A percentile compares a stretch with the other conserved stretches of the same genome.
Conservation (phyloP, 139 green algal genomes). For the Ulvella scutata region DNA sequence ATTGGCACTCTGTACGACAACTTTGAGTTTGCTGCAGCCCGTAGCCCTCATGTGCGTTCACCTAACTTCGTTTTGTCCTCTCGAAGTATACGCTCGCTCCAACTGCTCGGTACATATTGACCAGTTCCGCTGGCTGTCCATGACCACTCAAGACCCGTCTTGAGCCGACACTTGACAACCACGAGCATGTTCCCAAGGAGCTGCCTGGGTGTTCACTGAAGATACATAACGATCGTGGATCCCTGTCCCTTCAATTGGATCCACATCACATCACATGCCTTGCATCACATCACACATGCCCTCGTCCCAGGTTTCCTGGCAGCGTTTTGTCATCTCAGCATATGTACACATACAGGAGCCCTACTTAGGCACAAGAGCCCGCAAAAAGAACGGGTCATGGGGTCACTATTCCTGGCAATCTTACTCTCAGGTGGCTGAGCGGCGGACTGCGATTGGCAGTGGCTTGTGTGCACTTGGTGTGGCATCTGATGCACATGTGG, state of each 20-base stretch:
- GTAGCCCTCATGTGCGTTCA: conserved; percentile 42
- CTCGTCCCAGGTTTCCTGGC: not conserved
- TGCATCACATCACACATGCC: not conserved
- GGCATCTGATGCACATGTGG: conserved; percentile 40
- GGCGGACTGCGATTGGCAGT: conserved; percentile 69
- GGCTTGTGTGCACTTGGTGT: conserved; percentile 74
- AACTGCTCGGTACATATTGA: not conserved
- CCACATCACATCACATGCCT: not conserved
- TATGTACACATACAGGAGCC: conserved; percentile 25
- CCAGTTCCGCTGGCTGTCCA: too few relatives aligned
- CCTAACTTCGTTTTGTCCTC: too few relatives aligned
- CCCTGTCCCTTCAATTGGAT: too few relatives aligned
- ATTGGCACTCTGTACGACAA: conserved; percentile 84
- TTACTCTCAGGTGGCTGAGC: conserved; percentile 44
- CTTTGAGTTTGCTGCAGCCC: conserved; percentile 47
- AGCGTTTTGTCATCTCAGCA: not conserved
- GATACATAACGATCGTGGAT: too few relatives aligned
- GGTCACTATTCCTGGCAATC: conserved; percentile 49
- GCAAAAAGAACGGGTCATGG: conserved; percentile 30
- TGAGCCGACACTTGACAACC: too few relatives aligned
- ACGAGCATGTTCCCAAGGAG: too few relatives aligned
- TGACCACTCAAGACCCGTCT: too few relatives aligned
- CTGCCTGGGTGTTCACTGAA: too few relatives aligned
- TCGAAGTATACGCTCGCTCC: not conserved
- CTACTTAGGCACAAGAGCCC: conserved; percentile 34